These are phyloP conservation scores for Catenaria anguillulae DNA, from an alignment of 371 early-diverging fungal genomes.

Conservation along the genomic window DNA sequence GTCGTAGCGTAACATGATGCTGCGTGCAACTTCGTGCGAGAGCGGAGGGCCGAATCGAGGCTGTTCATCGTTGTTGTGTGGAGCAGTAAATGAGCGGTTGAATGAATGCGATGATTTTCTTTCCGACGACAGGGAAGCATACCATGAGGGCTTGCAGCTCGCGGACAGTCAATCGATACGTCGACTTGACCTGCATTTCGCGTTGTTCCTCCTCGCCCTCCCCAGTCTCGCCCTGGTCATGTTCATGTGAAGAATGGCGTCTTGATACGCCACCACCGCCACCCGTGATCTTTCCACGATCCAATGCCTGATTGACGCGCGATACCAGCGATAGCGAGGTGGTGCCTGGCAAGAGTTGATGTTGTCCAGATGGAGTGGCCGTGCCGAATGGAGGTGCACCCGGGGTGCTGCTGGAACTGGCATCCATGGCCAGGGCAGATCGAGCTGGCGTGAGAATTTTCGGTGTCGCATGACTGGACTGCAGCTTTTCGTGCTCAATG, in stretches of 20 bases:
- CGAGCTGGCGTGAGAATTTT: neutral
- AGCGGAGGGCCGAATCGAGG: conserved; percentile 18
- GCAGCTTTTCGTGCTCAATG: conserved; percentile 4
- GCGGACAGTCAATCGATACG: conserved; percentile 10
- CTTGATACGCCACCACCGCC: no score
- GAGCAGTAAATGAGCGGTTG: neutral
- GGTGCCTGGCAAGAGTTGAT: no score
- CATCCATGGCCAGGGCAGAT: neutral
- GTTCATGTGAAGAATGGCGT: neutral
- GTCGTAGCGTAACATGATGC: conserved; percentile 25
- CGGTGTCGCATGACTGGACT: neutral
- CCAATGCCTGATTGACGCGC: no score
- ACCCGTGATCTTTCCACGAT: no score
- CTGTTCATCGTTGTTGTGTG: conserved; percentile 1
- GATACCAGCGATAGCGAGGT: no score
- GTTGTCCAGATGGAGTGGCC: no score
- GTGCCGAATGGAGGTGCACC: no score
- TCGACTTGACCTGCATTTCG: neutral
- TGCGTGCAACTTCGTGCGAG: conserved; percentile 11
- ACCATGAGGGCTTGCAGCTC: conserved; percentile 14
- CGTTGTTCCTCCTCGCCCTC: neutral
- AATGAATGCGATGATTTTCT: neutral
- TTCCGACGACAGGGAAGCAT: neutral
- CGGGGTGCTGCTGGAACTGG: neutral
- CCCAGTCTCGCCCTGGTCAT: neutral